Evolutionary conservation across 2,329 filamentous ascomycete species (phyloP).

Genomic region (Calonectria naviculata): DNA sequence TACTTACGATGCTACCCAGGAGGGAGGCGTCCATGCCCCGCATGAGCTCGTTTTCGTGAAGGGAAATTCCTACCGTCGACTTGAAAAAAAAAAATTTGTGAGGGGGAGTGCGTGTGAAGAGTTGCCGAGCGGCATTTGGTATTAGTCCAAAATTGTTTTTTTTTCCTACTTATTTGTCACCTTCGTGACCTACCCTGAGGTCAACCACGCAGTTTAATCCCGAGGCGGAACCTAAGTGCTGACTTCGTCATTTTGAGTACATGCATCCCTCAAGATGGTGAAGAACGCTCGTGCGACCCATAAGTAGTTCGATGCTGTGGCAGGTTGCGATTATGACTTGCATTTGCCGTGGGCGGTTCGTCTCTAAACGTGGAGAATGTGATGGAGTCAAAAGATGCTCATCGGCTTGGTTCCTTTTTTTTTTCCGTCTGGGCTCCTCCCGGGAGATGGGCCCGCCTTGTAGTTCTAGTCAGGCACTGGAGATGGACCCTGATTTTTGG

Average conservation of each 20-base stretch:
- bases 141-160: background rate
- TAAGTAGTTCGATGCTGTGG: slow-evolving; percentile 6
- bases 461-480: slow-evolving; percentile 41
- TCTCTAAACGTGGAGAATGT: slow-evolving; percentile 28
- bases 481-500: slow-evolving; percentile 26
- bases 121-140: background rate
- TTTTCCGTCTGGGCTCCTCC: slow-evolving; percentile 27
- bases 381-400: slow-evolving; percentile 24
- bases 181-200: background rate
- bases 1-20: slow-evolving; percentile 7
- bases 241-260: background rate
- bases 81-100: background rate
- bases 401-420: slow-evolving; percentile 16
- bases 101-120: background rate
- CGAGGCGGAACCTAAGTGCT: background rate
- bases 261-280: background rate
- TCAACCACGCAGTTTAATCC: background rate
- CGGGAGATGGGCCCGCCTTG: slow-evolving; percentile 33
- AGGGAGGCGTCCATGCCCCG: slow-evolving; percentile 8
- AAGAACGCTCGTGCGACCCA: background rate
- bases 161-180: background rate
- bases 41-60: slow-evolving; percentile 7
- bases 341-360: slow-evolving; percentile 7
- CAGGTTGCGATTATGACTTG: slow-evolving; percentile 8
- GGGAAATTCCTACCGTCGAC: background rate